Percentiles rank a stretch among this genome's conserved stretches.
These are phyloP conservation scores for Prunus dulcis DNA, from an alignment of 306 rosid species.

Conservation along the genomic window DNA sequence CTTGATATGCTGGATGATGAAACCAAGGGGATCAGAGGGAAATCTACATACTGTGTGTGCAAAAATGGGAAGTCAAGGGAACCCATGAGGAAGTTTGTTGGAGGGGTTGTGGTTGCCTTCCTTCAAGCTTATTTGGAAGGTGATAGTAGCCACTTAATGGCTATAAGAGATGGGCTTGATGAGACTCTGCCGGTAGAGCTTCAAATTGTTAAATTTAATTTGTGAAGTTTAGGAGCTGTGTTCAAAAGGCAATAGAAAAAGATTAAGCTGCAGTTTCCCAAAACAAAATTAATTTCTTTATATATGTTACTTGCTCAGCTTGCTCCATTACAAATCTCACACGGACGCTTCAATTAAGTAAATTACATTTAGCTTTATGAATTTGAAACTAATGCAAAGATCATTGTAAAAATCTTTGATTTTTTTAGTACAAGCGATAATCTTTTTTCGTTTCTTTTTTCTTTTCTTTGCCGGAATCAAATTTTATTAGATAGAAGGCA, in stretches of 20 bases:
- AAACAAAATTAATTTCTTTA: too few relatives aligned
- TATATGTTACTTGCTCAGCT: too few relatives aligned
- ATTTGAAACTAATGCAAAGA: background rate
- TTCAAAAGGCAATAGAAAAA: too few relatives aligned
- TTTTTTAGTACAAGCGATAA: too few relatives aligned
- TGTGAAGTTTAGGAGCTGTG: slow-evolving; percentile 19
- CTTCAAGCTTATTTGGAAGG: slow-evolving; percentile 56
- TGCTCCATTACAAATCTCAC: background rate
- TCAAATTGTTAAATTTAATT: slow-evolving; percentile 30
- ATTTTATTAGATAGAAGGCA: too few relatives aligned
- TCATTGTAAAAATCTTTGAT: too few relatives aligned
- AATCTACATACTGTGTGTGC: slow-evolving; percentile 52
- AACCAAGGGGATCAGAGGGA: slow-evolving; percentile 67
- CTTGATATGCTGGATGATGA: slow-evolving; percentile 79
- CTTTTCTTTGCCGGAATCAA: too few relatives aligned
- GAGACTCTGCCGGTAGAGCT: slow-evolving; percentile 47
- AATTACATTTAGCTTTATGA: background rate
- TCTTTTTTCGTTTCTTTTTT: too few relatives aligned
- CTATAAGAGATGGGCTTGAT: slow-evolving; percentile 38
- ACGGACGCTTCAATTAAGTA: background rate
- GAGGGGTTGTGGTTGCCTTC: slow-evolving; percentile 76
- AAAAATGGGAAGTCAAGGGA: slow-evolving; percentile 68
- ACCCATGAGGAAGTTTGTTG: slow-evolving; percentile 89
- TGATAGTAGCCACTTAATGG: slow-evolving; percentile 42
- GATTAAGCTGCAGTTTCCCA: too few relatives aligned